Evolutionary conservation across 2,329 filamentous ascomycete species (phyloP).

Genomic region (Xylariaceae sp.): DNA sequence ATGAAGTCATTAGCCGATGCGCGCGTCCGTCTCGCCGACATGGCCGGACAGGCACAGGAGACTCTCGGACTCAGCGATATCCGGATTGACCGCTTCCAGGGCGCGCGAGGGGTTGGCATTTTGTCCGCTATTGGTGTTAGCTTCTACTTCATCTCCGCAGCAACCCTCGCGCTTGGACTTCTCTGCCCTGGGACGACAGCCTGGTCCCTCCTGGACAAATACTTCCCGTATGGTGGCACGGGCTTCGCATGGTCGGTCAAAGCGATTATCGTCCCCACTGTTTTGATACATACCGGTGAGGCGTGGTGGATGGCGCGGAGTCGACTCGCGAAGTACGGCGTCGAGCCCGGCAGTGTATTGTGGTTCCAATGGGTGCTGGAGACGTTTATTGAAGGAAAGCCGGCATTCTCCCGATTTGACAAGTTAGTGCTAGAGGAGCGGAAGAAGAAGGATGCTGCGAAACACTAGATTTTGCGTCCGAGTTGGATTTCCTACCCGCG

Average conservation of each 20-base stretch:
- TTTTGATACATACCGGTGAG: constrained; percentile 64
- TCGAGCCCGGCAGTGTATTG: constrained; percentile 41
- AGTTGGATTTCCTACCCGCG: no score
- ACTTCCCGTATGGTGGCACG: constrained; percentile 51
- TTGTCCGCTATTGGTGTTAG: constrained; percentile 52
- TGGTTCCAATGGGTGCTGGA: constrained; percentile 55
- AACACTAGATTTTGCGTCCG: constrained; percentile 32
- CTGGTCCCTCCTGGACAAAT: constrained; percentile 47
- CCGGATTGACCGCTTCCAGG: constrained; percentile 39
- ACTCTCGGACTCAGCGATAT: constrained; percentile 56
- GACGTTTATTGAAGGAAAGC: constrained; percentile 52
- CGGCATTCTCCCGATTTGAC: constrained; percentile 50
- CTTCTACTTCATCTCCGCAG: constrained; percentile 51
- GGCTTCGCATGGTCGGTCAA: constrained; percentile 58
- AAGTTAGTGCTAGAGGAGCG: constrained; percentile 42
- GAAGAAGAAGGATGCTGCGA: constrained; percentile 40
- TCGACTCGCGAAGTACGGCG: constrained; percentile 45
- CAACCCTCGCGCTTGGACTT: constrained; percentile 42
- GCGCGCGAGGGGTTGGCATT: constrained; percentile 44
- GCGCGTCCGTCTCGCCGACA: constrained; percentile 65
- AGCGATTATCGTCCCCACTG: constrained; percentile 53
- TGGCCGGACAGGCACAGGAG: constrained; percentile 56
- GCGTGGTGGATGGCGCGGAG: constrained; percentile 48
- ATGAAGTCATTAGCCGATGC: constrained; percentile 65
- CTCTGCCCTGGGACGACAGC: constrained; percentile 49